Conservation (phyloP, 1,139 yeast species). For the Lodderomyces orthopsilosis region DNA sequence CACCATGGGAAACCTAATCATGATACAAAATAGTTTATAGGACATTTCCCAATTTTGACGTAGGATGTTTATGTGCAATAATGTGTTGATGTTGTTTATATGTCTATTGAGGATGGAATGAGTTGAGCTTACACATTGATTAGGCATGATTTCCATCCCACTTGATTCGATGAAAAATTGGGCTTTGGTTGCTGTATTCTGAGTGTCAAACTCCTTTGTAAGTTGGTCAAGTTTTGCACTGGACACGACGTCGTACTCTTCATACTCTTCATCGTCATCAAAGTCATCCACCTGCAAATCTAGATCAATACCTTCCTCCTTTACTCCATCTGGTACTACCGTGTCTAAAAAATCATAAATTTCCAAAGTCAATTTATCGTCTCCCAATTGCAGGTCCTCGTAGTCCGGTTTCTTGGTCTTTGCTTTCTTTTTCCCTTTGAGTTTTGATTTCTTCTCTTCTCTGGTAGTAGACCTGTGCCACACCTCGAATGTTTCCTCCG, state of each 20-base stretch:
- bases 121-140: constrained; percentile 7
- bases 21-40: constrained; percentile 47
- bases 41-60: constrained; percentile 54
- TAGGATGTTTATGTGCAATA: constrained; percentile 39
- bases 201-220: constrained; percentile 20
- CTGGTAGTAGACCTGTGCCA: constrained; percentile 26
- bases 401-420: background rate
- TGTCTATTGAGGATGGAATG: constrained; percentile 23
- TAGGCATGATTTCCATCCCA: constrained; percentile 35
- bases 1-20: constrained; percentile 46
- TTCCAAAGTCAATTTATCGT: constrained; percentile 1
- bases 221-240: constrained; percentile 16
- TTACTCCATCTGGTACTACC: constrained; percentile 10
- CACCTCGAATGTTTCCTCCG: constrained; percentile 38
- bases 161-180: constrained; percentile 23
- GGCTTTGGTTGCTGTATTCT: constrained; percentile 22
- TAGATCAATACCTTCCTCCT: background rate
- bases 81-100: constrained; percentile 27
- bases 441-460: background rate
- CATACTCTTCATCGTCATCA: constrained; percentile 13
- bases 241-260: constrained; percentile 11
- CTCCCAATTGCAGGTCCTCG: constrained; percentile 1
- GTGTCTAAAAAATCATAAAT: constrained; percentile 11
- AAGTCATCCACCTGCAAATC: constrained; percentile 6
- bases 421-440: background rate